Base-by-base conservation (phyloP, 108 stramenopile species). In the Skeletonema costatum region DNA sequence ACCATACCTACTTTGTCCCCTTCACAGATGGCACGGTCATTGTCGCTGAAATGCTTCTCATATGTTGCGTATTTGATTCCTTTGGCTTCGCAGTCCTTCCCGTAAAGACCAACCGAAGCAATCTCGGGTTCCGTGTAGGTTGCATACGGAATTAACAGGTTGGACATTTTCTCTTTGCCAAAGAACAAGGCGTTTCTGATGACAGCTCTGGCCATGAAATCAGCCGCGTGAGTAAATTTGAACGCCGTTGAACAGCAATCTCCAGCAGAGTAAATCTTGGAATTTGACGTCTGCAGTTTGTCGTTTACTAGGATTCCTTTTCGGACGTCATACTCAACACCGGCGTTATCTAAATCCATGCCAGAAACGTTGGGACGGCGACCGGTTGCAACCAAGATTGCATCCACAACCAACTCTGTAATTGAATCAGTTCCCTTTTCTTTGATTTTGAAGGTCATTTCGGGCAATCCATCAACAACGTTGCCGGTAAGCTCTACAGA, bases 141-240 rank as follows among this genome's bases (percentile, higher is more conserved):
- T 5, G 90, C 88, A 81, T 93, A 93, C 5, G 97, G 95, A 51
- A 96, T 92, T 32, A 94, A 71, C 19, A 95, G 76, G 33, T 88
- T 77, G 8, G 89, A 89, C 72, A 82, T 71, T 64, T 90, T 89
- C 36, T 78, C 88, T 44, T 86, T 87, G 38, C 94, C 96, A 42
- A 91, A 88, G 83, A 97, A 93, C 16, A 97, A 68, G 0, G 92
- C 89, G 80, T 97, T 97, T 29, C 93, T 85, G 30, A 95, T 88
- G 3, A 88, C 96, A 7, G 90, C 79, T 19, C 93, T 85, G 7
- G 94, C 96, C 85, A 91, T 90, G 62, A 93, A 94, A 80, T 93
- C 96, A 9, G 93, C 92, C 21, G 90, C 92, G 70, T 97, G 96
- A 30, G 96, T 97, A 76, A 96, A 97, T 73, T 97, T 92, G 87